phyloP scores from a whole-genome alignment of 2,329 filamentous ascomycete genomes.

The Aspergillus viridinutans region DNA sequence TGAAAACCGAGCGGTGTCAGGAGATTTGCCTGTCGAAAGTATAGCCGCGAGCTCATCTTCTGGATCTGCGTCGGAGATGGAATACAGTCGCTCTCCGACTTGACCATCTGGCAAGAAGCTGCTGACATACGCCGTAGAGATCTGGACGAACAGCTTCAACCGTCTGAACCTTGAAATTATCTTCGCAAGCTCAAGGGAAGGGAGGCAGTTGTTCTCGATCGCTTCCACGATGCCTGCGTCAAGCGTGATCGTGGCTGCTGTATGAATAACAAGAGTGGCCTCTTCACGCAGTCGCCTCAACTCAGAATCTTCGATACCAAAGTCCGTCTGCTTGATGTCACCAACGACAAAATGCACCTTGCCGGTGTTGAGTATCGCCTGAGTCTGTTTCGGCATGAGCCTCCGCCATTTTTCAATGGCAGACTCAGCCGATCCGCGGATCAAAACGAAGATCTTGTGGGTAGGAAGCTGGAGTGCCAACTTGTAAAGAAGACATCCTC shows the following conservation, averaged over 20 bases:
- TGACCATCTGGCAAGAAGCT: constrained; percentile 30
- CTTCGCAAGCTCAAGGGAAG: constrained; percentile 25
- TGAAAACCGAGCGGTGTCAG: constrained; percentile 20
- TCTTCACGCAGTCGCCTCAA: constrained; percentile 20
- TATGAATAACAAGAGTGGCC: constrained; percentile 31
- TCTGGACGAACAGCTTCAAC: constrained; percentile 26
- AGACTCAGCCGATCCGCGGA: constrained; percentile 18
- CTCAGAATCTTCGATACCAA: constrained; percentile 18
- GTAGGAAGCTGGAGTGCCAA: constrained; percentile 30
- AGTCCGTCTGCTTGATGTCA: constrained; percentile 23
- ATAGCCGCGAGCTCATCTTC: constrained; percentile 26
- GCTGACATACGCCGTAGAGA: constrained; percentile 30
- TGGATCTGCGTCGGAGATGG: constrained; percentile 19
- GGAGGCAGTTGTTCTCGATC: constrained; percentile 30
- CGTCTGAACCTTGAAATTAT: constrained; percentile 23
- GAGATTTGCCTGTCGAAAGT: constrained; percentile 12
- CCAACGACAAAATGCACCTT: constrained; percentile 28
- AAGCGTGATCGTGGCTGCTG: constrained; percentile 30
- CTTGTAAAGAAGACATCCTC: constrained; percentile 33
- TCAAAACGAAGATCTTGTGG: constrained; percentile 26
- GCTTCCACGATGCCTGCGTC: constrained; percentile 24
- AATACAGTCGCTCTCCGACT: constrained; percentile 24
- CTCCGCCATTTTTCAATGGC: constrained; percentile 27
- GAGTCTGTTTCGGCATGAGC: constrained; percentile 25
- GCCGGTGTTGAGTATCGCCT: constrained; percentile 21